Evolutionary conservation across 768 basidiomycete species (phyloP).

Genomic region (Pholiota conissans): DNA sequence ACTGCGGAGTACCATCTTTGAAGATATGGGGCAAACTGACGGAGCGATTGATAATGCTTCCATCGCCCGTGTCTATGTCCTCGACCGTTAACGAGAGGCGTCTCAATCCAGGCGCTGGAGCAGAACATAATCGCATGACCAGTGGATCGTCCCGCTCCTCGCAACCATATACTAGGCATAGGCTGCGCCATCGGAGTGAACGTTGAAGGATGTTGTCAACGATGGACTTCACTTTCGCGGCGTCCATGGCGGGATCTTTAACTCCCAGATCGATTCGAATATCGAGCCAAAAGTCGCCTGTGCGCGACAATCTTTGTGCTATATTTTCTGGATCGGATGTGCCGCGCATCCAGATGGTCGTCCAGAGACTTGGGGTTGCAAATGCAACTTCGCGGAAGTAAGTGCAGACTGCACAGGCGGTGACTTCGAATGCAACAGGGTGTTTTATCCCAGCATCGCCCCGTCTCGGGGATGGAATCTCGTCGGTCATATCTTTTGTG

Average conservation of each 20-base stretch:
- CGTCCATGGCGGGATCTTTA: slow-evolving; percentile 1
- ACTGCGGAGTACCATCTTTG: slow-evolving; percentile 25
- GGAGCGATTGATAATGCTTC: slow-evolving; percentile 10
- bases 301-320: slow-evolving; percentile 32
- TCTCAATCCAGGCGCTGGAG: slow-evolving; percentile 32
- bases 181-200: slow-evolving; percentile 35
- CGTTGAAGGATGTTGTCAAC: slow-evolving; percentile 30
- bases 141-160: slow-evolving; percentile 27
- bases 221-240: slow-evolving; percentile 18
- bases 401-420: slow-evolving; percentile 38
- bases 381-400: slow-evolving; percentile 41
- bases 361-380: slow-evolving; percentile 39
- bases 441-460: not conserved
- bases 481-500: slow-evolving; percentile 23
- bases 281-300: slow-evolving; percentile 29
- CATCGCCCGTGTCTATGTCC: slow-evolving; percentile 23
- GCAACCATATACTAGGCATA: slow-evolving; percentile 28
- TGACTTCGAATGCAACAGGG: slow-evolving; percentile 33
- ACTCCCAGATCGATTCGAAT: slow-evolving; percentile 28
- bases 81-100: slow-evolving; percentile 40
- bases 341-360: slow-evolving; percentile 29
- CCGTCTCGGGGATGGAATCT: slow-evolving; percentile 5
- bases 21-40: slow-evolving; percentile 28
- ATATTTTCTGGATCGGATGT: slow-evolving; percentile 20
- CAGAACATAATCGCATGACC: slow-evolving; percentile 28